Evolutionary conservation across 495 filamentous ascomycete genomes (phyloP).

Genomic region (Cladorrhinum samala): DNA sequence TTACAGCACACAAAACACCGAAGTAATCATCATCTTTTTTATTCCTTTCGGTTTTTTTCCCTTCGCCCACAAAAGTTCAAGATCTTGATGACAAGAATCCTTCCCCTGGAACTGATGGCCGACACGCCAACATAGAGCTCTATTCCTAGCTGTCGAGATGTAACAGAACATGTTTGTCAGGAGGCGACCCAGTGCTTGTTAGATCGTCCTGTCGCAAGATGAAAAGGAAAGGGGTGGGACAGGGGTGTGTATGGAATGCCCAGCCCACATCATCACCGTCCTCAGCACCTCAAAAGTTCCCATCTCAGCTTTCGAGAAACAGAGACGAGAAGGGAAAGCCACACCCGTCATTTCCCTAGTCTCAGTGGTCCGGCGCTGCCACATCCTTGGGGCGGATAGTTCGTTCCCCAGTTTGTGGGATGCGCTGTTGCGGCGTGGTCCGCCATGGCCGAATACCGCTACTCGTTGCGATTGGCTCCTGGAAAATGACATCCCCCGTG

Average conservation of each 20-base stretch:
- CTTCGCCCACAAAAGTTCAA: no score
- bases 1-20: no score
- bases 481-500: not conserved
- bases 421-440: not conserved
- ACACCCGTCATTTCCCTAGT: no score
- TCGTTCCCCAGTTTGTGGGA: no score
- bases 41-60: no score
- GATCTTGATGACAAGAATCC: no score
- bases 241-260: not conserved
- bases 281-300: not conserved
- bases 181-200: not conserved
- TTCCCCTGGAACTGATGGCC: no score
- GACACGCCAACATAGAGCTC: no score
- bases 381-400: no score
- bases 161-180: not conserved
- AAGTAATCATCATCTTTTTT: not conserved
- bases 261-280: not conserved
- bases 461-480: not conserved
- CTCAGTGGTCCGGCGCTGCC: no score
- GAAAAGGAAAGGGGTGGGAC: not conserved
- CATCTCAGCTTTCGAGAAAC: not conserved
- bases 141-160: not conserved
- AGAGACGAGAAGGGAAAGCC: no score
- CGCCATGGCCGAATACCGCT: not conserved
- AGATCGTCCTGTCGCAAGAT: not conserved